phyloP scores from a whole-genome alignment of 306 rosid genomes.

The Inga oerstediana region DNA sequence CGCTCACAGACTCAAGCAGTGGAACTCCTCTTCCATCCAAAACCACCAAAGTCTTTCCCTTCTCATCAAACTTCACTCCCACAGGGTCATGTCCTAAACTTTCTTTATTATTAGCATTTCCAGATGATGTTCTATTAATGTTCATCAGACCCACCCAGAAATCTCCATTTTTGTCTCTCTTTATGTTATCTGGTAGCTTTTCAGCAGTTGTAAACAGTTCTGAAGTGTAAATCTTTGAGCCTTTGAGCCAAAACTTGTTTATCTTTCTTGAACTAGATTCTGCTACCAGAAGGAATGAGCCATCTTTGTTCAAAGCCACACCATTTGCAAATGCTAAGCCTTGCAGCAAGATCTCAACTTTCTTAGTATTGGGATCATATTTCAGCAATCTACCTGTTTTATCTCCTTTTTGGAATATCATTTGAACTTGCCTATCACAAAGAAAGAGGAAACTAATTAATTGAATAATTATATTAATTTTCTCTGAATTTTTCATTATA shows the following conservation, averaged over 20 bases:
- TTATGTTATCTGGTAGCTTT: slow-evolving; percentile 63
- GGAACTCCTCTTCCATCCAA: slow-evolving; percentile 46
- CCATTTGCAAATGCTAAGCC: slow-evolving; percentile 68
- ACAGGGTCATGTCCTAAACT: slow-evolving; percentile 34
- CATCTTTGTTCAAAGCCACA: slow-evolving; percentile 61
- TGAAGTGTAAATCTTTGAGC: slow-evolving; percentile 13
- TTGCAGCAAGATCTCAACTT: slow-evolving; percentile 42
- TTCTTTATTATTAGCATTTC: background rate
- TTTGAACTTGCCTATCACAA: slow-evolving; percentile 34
- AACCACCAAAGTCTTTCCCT: slow-evolving; percentile 33
- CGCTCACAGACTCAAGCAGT: slow-evolving; percentile 46
- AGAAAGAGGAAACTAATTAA: background rate
- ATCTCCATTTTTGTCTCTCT: slow-evolving; percentile 40
- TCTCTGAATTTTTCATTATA: background rate
- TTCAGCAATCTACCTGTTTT: slow-evolving; percentile 58
- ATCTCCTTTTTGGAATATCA: slow-evolving; percentile 46
- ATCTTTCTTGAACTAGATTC: slow-evolving; percentile 37
- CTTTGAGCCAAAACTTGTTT: slow-evolving; percentile 44
- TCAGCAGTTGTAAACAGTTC: slow-evolving; percentile 39
- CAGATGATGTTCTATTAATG: background rate
- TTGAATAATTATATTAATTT: background rate
- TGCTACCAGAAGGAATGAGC: slow-evolving; percentile 48
- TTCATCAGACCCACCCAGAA: slow-evolving; percentile 64
- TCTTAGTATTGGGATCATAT: slow-evolving; percentile 48
- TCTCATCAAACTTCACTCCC: slow-evolving; percentile 39